Evolutionary conservation across 2,329 filamentous ascomycete genomes (phyloP), one percentile per base, ranked within the genome.

Genomic region (Sporothrix pseudoabietina): DNA sequence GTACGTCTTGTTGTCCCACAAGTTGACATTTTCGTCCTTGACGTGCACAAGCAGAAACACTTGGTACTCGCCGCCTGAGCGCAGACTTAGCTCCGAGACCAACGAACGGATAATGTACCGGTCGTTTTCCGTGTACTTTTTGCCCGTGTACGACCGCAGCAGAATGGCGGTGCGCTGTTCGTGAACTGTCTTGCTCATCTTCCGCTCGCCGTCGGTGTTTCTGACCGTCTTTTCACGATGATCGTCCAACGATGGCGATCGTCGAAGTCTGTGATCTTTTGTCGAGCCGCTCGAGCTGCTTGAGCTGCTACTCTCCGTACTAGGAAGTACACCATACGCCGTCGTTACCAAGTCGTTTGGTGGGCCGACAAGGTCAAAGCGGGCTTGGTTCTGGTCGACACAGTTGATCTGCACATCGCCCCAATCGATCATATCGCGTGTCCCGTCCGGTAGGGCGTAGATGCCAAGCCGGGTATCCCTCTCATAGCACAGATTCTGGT

Each of bases 41-140:
- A 94, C 90, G 75, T 97, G 92, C 16, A 97, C 88, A 35, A 97
- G 86, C 41, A 97, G 84, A 78, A 93, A 92, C 1, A 96, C 90
- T 77, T 94, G 89, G 78, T 94, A 97, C 81, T 94, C 90, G 49
- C 92, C 93, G 22, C 93, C 93, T 19, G 91, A 91, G 74, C 90
- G 89, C 73, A 97, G 84, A 6, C 87, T 88, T 39, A 96, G 84
- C 80, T 97, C 94, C 74, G 89, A 91, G 77, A 97, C 89, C 78
- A 97, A 87, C 49, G 94, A 88, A 39, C 94, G 91, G 55, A 97
- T 89, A 71, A 90, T 90, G 79, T 94, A 89, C 78, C 92, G 89
- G 79, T 95, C 92, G 78, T 95, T 92, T 55, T 92, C 87, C 39
- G 90, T 92, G 80, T 94, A 97, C 39, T 88, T 80, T 79, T 92